These are phyloP conservation scores for Populus tremula DNA, from an alignment of 345 rosid genomes.

Conservation along the genomic window DNA sequence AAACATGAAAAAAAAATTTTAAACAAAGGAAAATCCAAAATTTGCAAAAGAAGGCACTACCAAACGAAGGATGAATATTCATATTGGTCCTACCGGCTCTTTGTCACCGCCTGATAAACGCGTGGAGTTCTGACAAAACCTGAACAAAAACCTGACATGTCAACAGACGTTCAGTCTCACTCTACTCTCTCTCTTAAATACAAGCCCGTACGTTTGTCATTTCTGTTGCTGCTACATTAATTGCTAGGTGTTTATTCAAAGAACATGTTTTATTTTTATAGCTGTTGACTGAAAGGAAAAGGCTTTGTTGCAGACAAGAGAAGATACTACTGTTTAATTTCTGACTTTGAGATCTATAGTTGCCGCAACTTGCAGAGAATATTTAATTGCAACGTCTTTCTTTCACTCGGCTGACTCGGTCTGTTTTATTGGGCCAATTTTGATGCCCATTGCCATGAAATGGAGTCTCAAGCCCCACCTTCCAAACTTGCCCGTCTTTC, in stretches of 20 bases:
- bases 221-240: not conserved
- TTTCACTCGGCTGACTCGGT: not conserved
- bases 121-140: conserved; percentile 18
- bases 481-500: conserved; percentile 28
- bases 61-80: not conserved
- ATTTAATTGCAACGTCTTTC: not conserved
- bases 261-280: not conserved
- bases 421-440: not conserved
- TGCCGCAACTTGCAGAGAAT: not conserved
- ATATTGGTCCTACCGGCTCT: not conserved
- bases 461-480: conserved; percentile 31
- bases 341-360: conserved; percentile 13
- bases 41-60: too few species aligned
- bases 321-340: not conserved
- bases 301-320: not conserved
- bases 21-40: too few species aligned
- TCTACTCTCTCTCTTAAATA: not conserved
- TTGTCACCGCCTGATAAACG: conserved; percentile 7
- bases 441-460: conserved; percentile 8
- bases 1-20: too few species aligned
- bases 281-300: not conserved
- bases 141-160: conserved; percentile 2
- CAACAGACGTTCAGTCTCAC: not conserved
- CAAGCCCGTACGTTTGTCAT: not conserved
- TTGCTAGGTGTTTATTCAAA: not conserved